A percentile compares a stretch with the other conserved stretches of the same genome.
phyloP scores from a whole-genome alignment of 1,139 yeast species.

The Saccharomyces hybrid region DNA sequence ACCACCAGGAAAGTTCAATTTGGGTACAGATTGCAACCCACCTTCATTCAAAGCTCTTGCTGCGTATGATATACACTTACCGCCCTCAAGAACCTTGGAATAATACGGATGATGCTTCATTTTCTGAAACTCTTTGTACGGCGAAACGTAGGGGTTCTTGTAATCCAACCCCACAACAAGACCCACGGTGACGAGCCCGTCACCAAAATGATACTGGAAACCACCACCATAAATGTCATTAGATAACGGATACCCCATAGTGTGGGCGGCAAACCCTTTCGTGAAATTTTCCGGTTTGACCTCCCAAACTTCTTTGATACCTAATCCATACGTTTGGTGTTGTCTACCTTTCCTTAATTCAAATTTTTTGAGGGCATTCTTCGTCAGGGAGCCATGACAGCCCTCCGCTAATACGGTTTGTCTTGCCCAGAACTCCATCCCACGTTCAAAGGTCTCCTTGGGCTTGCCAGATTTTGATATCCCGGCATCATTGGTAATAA shows the following conservation, averaged over 20 bases:
- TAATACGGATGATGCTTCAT: constrained; percentile 90
- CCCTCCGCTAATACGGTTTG: constrained; percentile 90
- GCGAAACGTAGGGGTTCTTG: constrained; percentile 86
- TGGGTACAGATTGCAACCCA: constrained; percentile 86
- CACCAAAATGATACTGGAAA: constrained; percentile 94
- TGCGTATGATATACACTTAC: constrained; percentile 86
- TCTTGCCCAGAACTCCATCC: constrained; percentile 92
- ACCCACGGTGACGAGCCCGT: constrained; percentile 82
- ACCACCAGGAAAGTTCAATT: constrained; percentile 90
- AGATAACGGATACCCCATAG: constrained; percentile 78
- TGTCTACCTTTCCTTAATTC: constrained; percentile 57
- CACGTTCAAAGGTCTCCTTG: constrained; percentile 76
- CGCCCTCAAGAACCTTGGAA: constrained; percentile 68
- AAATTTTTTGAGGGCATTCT: constrained; percentile 62
- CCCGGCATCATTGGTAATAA: constrained; percentile 92
- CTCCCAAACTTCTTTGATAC: constrained; percentile 95
- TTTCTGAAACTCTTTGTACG: constrained; percentile 90
- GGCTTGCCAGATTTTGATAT: constrained; percentile 69
- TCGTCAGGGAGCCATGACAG: constrained; percentile 88
- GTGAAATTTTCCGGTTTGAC: constrained; percentile 77
- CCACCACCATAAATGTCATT: constrained; percentile 87
- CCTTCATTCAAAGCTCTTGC: constrained; percentile 97
- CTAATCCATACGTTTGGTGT: constrained; percentile 89
- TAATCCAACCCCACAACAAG: constrained; percentile 88
- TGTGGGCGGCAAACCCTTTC: constrained; percentile 73